Evolutionary conservation across 139 green algal genomes (phyloP).

Genomic region (Tetradesmus obliquus): DNA sequence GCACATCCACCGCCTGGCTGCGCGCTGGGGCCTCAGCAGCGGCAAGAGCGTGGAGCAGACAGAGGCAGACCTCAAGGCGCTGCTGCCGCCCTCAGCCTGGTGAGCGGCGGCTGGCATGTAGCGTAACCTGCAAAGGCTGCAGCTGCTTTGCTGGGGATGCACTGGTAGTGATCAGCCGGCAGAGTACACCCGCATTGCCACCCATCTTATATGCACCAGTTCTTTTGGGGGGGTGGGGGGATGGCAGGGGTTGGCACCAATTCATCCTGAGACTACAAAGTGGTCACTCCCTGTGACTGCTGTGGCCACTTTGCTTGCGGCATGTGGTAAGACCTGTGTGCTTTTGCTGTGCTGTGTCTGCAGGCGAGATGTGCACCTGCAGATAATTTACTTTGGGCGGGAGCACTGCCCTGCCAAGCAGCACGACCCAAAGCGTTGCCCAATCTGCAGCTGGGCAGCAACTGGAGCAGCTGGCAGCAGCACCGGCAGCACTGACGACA

Average conservation of each 20-base stretch:
- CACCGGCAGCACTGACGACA: neutral
- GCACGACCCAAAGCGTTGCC: constrained; percentile 78
- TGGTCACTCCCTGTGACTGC: too few relatives aligned
- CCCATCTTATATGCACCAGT: too few relatives aligned
- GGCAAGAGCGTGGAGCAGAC: constrained; percentile 87
- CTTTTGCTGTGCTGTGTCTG: neutral
- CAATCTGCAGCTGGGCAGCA: constrained; percentile 87
- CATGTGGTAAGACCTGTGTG: neutral
- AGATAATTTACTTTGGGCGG: constrained; percentile 90
- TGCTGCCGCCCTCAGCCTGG: constrained; percentile 74
- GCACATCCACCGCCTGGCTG: constrained; percentile 82
- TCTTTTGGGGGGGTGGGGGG: too few relatives aligned
- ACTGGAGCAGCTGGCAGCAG: neutral
- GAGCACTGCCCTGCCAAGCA: constrained; percentile 83
- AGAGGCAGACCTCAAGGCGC: constrained; percentile 82
- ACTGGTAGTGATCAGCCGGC: too few relatives aligned
- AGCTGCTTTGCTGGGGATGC: neutral
- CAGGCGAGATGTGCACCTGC: constrained; percentile 61
- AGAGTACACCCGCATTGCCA: too few relatives aligned
- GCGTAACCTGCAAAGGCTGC: neutral
- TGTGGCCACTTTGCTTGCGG: too few relatives aligned
- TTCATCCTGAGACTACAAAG: too few relatives aligned
- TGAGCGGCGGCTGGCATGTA: constrained; percentile 20
- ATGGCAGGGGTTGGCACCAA: too few relatives aligned
- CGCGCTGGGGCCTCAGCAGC: constrained; percentile 61